Evolutionary conservation across 108 stramenopile genomes (phyloP).

Genomic region (Conticribra weissflogii): DNA sequence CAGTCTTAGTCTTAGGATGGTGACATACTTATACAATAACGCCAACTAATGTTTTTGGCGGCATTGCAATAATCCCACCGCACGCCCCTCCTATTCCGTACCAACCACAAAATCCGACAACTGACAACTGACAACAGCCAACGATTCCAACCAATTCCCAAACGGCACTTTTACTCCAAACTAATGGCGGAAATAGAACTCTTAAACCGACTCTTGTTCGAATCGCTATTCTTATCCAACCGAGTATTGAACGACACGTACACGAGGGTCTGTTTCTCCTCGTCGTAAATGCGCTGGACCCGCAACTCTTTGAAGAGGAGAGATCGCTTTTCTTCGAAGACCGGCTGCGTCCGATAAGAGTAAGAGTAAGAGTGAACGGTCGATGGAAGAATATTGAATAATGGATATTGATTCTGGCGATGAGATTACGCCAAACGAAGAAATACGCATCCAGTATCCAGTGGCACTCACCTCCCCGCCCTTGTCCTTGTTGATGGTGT

Average conservation of each 20-base stretch:
- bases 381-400: no score
- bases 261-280: constrained; percentile 80
- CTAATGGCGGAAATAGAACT: constrained; percentile 80
- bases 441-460: no score
- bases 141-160: not conserved
- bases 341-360: constrained; percentile 34
- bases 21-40: no score
- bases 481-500: constrained; percentile 67
- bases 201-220: constrained; percentile 88
- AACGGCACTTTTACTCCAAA: constrained; percentile 62
- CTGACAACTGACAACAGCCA: not conserved
- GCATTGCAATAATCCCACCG: no score
- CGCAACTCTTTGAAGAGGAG: constrained; percentile 87
- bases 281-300: constrained; percentile 87
- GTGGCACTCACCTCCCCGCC: constrained; percentile 67
- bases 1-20: no score
- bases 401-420: no score
- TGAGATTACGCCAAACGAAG: no score
- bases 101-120: no score
- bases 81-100: no score
- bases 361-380: no score
- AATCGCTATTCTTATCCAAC: constrained; percentile 86
- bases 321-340: constrained; percentile 83
- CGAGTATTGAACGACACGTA: constrained; percentile 91
- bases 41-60: no score